A percentile compares a stretch with the other conserved stretches of the same genome.
phyloP scores from a whole-genome alignment of 495 filamentous ascomycete genomes.

The Podospora pseudocomata region DNA sequence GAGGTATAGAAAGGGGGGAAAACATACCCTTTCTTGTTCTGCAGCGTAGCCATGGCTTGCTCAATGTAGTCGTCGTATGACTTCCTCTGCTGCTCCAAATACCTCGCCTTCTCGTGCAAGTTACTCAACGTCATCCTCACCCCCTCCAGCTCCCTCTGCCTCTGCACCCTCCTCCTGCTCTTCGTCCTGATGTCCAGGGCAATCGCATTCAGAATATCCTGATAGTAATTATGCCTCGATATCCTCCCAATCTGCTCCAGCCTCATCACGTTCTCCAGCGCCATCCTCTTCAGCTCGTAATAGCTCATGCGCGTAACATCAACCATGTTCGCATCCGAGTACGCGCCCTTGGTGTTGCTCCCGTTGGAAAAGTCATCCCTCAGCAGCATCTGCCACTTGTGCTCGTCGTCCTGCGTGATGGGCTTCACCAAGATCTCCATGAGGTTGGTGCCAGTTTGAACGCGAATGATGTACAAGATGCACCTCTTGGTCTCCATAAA shows the following conservation, averaged over 20 bases:
- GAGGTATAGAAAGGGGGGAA: not conserved
- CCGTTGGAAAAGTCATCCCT: conserved; percentile 73
- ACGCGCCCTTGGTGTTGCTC: conserved; percentile 72
- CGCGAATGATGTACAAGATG: conserved; percentile 94
- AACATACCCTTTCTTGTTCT: conserved; percentile 82
- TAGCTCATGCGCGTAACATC: conserved; percentile 91
- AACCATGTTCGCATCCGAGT: conserved; percentile 84
- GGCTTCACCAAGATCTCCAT: conserved; percentile 94
- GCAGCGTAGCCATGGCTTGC: conserved; percentile 96
- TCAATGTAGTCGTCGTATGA: conserved; percentile 99
- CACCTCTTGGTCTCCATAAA: conserved; percentile 98
- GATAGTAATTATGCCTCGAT: conserved; percentile 87
- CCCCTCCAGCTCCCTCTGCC: conserved; percentile 84
- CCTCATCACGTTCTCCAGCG: conserved; percentile 88
- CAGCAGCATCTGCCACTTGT: conserved; percentile 78
- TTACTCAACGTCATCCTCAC: conserved; percentile 79
- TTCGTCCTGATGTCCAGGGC: conserved; percentile 96
- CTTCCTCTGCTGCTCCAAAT: conserved; percentile 91
- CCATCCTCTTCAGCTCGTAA: conserved; percentile 84
- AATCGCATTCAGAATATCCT: conserved; percentile 94
- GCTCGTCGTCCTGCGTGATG: conserved; percentile 80
- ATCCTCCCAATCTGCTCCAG: conserved; percentile 83
- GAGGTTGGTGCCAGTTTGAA: conserved; percentile 87
- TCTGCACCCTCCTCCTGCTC: conserved; percentile 84
- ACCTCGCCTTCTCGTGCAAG: conserved; percentile 85